Evolutionary conservation across 306 rosid genomes (phyloP).

Genomic region (Corylus avellana): DNA sequence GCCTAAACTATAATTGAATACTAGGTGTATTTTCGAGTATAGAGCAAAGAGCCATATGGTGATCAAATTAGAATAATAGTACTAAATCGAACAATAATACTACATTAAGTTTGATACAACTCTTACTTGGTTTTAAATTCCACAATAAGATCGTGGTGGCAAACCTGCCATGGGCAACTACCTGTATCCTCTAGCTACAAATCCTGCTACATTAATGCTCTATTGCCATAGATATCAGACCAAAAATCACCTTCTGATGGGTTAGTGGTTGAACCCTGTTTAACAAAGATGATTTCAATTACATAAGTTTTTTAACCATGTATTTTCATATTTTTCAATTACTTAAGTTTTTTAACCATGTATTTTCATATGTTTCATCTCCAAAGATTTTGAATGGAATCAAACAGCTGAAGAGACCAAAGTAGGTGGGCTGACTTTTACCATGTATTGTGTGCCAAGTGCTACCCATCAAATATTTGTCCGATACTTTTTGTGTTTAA

Average conservation of each 20-base stretch:
- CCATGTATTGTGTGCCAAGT: neutral
- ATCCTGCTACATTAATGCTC: neutral
- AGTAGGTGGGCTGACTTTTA: neutral
- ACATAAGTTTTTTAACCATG: neutral
- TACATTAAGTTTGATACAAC: neutral
- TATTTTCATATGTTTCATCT: neutral
- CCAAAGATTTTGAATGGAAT: neutral
- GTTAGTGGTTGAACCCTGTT: neutral
- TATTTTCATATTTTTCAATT: neutral
- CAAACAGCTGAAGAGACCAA: neutral
- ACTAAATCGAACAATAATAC: neutral
- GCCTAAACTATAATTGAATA: slow-evolving; percentile 23
- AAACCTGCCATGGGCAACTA: neutral
- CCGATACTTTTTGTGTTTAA: neutral
- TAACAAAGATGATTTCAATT: neutral
- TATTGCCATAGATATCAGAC: neutral
- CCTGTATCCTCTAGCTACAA: neutral
- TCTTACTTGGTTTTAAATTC: neutral
- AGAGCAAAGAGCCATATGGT: slow-evolving; percentile 7
- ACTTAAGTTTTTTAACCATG: neutral
- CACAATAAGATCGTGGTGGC: neutral
- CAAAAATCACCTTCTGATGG: neutral
- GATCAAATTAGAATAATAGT: neutral
- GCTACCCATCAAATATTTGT: neutral
- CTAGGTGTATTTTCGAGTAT: slow-evolving; percentile 15